These are phyloP conservation scores for Lyophyllum semitale DNA, from an alignment of 768 basidiomycete genomes.

Conservation along the genomic window DNA sequence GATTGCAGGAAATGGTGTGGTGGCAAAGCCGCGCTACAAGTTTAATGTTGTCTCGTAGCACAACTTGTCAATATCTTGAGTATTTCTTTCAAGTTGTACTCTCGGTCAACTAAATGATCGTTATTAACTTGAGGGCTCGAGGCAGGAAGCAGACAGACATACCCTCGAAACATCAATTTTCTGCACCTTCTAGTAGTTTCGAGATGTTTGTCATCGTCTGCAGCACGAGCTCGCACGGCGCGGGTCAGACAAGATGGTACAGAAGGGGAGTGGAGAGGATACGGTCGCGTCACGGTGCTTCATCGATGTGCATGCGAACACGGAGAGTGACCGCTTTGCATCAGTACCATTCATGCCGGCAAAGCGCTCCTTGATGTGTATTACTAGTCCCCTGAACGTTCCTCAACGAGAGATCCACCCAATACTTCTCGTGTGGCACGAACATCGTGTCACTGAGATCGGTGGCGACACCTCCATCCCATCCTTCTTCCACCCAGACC, in stretches of 20 bases:
- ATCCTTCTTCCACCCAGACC: constrained; percentile 98
- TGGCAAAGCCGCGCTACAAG: constrained; percentile 97
- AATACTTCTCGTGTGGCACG: constrained; percentile 85
- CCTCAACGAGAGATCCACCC: constrained; percentile 90
- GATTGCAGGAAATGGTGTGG: constrained; percentile 93
- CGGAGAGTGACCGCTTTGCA: constrained; percentile 81
- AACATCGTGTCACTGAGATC: constrained; percentile 98
- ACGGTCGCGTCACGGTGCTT: too few relatives aligned
- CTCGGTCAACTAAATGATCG: constrained; percentile 70
- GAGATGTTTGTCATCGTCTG: constrained; percentile 95
- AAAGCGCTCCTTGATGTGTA: constrained; percentile 94
- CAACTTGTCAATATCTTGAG: constrained; percentile 85
- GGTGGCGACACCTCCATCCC: constrained; percentile 77
- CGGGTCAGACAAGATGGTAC: too few relatives aligned
- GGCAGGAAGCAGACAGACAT: constrained; percentile 1
- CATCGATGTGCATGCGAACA: too few relatives aligned
- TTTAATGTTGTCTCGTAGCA: constrained; percentile 80
- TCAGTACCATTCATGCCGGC: constrained; percentile 81
- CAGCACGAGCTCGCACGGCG: too few relatives aligned
- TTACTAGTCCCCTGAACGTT: constrained; percentile 97
- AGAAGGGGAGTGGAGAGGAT: too few relatives aligned
- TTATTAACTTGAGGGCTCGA: neutral
- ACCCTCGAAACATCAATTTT: constrained; percentile 93
- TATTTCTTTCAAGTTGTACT: constrained; percentile 97
- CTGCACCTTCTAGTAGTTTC: constrained; percentile 94